A percentile compares a stretch with the other conserved stretches of the same genome.
phyloP scores from a whole-genome alignment of 768 basidiomycete genomes.

The Paxillus involutus region DNA sequence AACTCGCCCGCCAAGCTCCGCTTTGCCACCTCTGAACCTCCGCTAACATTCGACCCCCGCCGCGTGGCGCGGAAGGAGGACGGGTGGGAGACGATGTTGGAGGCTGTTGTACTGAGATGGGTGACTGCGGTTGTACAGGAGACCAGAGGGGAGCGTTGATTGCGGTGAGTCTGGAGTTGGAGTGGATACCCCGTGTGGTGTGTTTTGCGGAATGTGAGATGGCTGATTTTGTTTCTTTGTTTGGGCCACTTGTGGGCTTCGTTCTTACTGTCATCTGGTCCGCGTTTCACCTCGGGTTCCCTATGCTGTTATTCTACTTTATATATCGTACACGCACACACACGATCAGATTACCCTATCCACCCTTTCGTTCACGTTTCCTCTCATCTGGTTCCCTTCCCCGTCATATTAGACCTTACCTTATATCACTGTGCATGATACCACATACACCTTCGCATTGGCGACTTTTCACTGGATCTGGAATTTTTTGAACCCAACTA shows the following conservation, averaged over 20 bases:
- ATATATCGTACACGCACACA: not conserved
- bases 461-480: not conserved
- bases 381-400: not conserved
- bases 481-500: not conserved
- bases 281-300: not conserved
- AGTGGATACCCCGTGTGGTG: not conserved
- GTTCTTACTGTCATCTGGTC: not conserved
- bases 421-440: not conserved
- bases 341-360: not conserved
- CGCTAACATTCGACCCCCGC: conserved; percentile 69
- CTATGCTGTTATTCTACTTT: not conserved
- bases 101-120: conserved; percentile 63
- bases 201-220: not conserved
- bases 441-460: not conserved
- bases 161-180: conserved; percentile 13
- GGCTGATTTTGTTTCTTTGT: not conserved
- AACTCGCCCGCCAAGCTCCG: conserved; percentile 34
- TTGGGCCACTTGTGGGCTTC: not conserved
- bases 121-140: conserved; percentile 68
- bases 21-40: conserved; percentile 43
- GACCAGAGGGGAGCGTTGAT: conserved; percentile 40
- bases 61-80: conserved; percentile 70
- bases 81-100: conserved; percentile 84
- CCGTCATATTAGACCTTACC: not conserved
- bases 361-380: not conserved